Base-by-base conservation (phyloP, 805 yeast genomes). In the Yamadazyma kitorensis region DNA sequence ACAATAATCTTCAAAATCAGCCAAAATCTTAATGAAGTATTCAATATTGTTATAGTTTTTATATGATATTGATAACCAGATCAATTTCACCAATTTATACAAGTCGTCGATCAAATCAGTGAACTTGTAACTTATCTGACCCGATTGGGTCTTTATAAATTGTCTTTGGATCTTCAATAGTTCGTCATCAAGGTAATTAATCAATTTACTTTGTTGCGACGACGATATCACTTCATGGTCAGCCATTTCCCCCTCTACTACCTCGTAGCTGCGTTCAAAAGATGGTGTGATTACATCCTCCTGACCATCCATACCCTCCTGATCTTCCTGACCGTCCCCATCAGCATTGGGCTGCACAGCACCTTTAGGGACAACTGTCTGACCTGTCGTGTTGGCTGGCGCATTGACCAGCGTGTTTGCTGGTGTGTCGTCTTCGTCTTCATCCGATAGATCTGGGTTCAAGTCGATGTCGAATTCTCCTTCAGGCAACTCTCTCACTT, bases 1-100 rank as follows among this genome's bases (percentile, higher is more conserved):
- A 23, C 64, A 27, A 47, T 62, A 66, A 42, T 67, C 72, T 29
- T 67, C 72, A 28, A 65, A 39, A 39, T 65, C 72, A 19, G 59
- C 59, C 34, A 59, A 20, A 8, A 67, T 48, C 34, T 55, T 57
- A 25, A 66, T 48, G 29, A 61, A 50, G 36, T 64, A 67, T 38
- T 62, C 63, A 3, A 42, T 47, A 43, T 65, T 71, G 10, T 64
- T 66, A 39, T 53, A 57, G 12, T 42, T 45, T 20, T 51, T 34
- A 18, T 43, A 42, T 20, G 46, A 39, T 2, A 67, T 44, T 9
- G 68, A 60, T 10, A 44, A 44, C 68, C 68, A 64, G 4, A 67
- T 37, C 6, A 67, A 29, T 20, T 61, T 57, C 11, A 62, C 19
- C 9, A 59, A 35, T 6, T 40, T 41, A 8, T 35, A 27, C 17